phyloP scores from a whole-genome alignment of 176 grass and related monocot genomes.

The Aechmea fasciata region DNA sequence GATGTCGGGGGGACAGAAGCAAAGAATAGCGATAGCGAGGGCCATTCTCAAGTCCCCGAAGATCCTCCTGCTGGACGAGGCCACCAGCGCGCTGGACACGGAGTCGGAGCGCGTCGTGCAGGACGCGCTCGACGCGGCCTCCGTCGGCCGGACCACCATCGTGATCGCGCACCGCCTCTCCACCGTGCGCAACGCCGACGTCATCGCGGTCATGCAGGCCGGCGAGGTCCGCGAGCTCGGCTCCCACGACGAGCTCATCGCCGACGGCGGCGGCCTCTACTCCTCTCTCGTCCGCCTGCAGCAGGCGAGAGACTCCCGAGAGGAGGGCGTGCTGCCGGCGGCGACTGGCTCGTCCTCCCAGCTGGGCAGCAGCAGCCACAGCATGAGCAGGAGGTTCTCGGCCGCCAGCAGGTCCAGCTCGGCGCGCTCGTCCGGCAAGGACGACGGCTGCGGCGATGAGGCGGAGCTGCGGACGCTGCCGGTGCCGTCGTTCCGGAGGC shows the following conservation, averaged over 20 bases:
- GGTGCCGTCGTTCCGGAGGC: slow-evolving; percentile 26
- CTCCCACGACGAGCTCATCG: slow-evolving; percentile 42
- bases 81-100: slow-evolving; percentile 21
- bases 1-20: slow-evolving; percentile 27
- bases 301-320: slow-evolving; percentile 10
- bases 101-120: slow-evolving; percentile 21
- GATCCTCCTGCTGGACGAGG: slow-evolving; percentile 26
- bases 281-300: slow-evolving; percentile 28
- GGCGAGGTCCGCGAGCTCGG: slow-evolving; percentile 41
- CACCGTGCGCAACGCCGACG: slow-evolving; percentile 17
- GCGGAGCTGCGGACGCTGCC: neutral
- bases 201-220: slow-evolving; percentile 13
- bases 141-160: slow-evolving; percentile 16
- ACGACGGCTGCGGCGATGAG: neutral
- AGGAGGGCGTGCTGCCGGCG: neutral
- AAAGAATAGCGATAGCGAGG: slow-evolving; percentile 24
- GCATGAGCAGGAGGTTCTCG: neutral
- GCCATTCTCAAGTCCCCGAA: slow-evolving; percentile 17
- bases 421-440: neutral
- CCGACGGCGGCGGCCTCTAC: slow-evolving; percentile 27
- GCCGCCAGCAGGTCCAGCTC: slow-evolving; percentile 15
- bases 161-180: slow-evolving; percentile 22
- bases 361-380: slow-evolving; percentile 5
- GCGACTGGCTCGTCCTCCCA: slow-evolving; percentile 5
- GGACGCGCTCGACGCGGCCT: slow-evolving; percentile 18